Conservation (phyloP, 257 asterid species). For the Cordia subcordata region DNA sequence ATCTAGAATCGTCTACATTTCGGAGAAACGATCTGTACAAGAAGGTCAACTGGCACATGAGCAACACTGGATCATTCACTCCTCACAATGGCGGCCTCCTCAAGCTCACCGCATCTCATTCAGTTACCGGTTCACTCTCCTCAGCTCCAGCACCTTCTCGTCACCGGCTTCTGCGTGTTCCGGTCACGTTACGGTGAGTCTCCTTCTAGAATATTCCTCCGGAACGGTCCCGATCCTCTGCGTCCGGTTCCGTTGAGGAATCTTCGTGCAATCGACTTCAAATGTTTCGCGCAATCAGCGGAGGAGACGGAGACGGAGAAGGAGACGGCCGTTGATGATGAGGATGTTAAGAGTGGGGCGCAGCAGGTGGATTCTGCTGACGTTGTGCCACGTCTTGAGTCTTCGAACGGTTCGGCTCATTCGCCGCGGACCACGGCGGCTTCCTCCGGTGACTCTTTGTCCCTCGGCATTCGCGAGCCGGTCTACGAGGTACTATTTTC, state of each 20-base stretch:
- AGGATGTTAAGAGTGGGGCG: conserved; percentile 12
- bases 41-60: neutral
- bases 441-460: conserved; percentile 53
- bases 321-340: conserved; percentile 31
- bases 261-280: conserved; percentile 15
- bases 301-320: conserved; percentile 37
- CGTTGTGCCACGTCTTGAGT: conserved; percentile 27
- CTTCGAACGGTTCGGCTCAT: conserved; percentile 35
- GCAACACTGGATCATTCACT: conserved; percentile 11
- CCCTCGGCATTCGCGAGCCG: conserved; percentile 90
- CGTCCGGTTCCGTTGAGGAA: conserved; percentile 32
- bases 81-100: conserved; percentile 49
- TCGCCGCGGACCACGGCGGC: conserved; percentile 34
- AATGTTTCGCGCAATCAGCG: conserved; percentile 43
- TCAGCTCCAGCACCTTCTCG: conserved; percentile 40
- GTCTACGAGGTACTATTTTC: conserved; percentile 73
- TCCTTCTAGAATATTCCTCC: conserved; percentile 24
- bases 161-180: conserved; percentile 42
- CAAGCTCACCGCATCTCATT: conserved; percentile 34
- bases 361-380: conserved; percentile 17
- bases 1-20: conserved; percentile 1
- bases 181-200: conserved; percentile 20
- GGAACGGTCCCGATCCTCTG: conserved; percentile 40
- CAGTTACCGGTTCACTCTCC: conserved; percentile 47
- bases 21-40: no score